Evolutionary conservation across 768 basidiomycete species (phyloP).

Genomic region (Phanerochaete carnosa): DNA sequence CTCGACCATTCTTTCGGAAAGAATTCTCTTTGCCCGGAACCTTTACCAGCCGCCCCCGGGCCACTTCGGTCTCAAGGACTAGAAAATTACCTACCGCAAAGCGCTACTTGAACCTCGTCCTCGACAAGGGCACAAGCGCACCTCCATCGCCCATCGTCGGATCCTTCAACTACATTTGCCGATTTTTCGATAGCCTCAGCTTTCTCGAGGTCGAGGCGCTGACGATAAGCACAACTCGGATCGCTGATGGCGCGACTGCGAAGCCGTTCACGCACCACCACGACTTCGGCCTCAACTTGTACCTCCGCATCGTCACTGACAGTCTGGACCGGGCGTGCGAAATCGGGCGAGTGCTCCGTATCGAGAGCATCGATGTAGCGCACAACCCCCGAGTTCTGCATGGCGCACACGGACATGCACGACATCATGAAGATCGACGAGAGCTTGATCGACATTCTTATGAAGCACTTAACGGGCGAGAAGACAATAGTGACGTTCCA

Average conservation of each 20-base stretch:
- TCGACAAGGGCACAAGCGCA: conserved; percentile 82
- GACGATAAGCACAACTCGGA: conserved; percentile 93
- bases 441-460: conserved; percentile 83
- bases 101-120: conserved; percentile 97
- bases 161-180: conserved; percentile 92
- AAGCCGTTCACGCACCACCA: conserved; percentile 99
- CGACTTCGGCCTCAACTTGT: conserved; percentile 93
- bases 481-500: conserved; percentile 80
- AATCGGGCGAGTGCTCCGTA: conserved; percentile 96
- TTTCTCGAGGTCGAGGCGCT: conserved; percentile 99
- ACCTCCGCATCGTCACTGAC: conserved; percentile 94
- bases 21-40: conserved; percentile 91
- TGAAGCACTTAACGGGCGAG: conserved; percentile 81
- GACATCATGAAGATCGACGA: conserved; percentile 98
- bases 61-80: conserved; percentile 94
- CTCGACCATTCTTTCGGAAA: conserved; percentile 76
- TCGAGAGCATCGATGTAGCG: conserved; percentile 97
- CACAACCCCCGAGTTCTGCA: conserved; percentile 99
- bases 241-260: conserved; percentile 96
- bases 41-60: conserved; percentile 92
- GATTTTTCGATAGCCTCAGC: conserved; percentile 84
- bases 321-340: conserved; percentile 98
- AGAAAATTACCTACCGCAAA: conserved; percentile 97
- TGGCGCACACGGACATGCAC: conserved; percentile 99
- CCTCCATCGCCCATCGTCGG: conserved; percentile 86